Evolutionary conservation across 2,329 filamentous ascomycete genomes (phyloP), one percentile per base, ranked within the genome.

Genomic region (Zymoseptoria pseudotritici): DNA sequence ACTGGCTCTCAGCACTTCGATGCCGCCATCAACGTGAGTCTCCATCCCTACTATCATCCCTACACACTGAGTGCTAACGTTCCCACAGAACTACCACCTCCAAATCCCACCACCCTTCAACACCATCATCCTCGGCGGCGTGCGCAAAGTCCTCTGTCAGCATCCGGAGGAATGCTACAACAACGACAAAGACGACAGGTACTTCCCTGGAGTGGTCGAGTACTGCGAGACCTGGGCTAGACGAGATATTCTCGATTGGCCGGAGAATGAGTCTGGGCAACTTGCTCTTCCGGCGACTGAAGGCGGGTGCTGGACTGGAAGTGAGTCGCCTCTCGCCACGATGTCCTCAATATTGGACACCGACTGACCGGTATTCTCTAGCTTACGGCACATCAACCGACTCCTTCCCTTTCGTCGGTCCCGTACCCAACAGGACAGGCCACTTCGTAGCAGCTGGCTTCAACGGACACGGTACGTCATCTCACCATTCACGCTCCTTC

Each of bases 1-100:
- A 71, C 70, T 1, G 71, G 71, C 22, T 65, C 71, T 11, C 70
- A 73, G 58, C 71, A 73, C 24, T 73, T 69, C 68, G 70, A 71
- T 57, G 53, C 51, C 49, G 29, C 54, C n/a, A 65, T 72, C 49
- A 71, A 72, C 57, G 63, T 66, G 46, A 53, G 63, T 54, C 29
- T 9, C 1, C 1, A 13, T 13, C 24, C 26, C 19, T 50, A n/a
- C 5, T 17, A 26, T 13, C 29, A 11, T 7, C 1, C 5, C 19
- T 24, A 0, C 19, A 19, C 13, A 4, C 10, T 7, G 4, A 50
- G 26, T 22, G 49, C 58, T 54, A 19, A 63, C 6, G 8, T 26
- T 3, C 22, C 1, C 2, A 4, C 42, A 65, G 61, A 72, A 73
- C 58, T 72, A 73, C 58, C 69, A 72, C 55, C 61, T 71, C 1